Evolutionary conservation across 2,329 filamentous ascomycete species (phyloP), one percentile per base, ranked within the genome.

Genomic region (Furcasterigmium sp.): DNA sequence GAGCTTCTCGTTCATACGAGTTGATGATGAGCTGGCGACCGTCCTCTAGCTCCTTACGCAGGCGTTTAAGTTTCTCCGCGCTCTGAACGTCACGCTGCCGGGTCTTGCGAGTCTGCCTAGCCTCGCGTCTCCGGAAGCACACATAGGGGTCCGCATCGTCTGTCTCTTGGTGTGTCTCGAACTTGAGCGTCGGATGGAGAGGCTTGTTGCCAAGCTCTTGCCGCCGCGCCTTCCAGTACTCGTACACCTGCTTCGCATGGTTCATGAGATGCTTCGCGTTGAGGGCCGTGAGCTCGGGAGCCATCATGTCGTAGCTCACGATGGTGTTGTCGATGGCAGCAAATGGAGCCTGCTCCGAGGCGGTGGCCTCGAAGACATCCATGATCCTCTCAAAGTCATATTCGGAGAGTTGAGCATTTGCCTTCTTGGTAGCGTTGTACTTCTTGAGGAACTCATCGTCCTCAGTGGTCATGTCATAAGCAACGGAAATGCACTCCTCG

Each of bases 71-170:
- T 64, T 95, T 96, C 61, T 98, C 93, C 43, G 87, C 88, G 56
- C 91, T 89, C 65, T 95, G 91, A 28, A 88, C 88, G 70, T 98
- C 93, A 58, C 93, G 83, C 53, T 88, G 89, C 58, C 93, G 80
- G 29, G 93, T 98, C 70, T 97, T 98, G 55, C 93, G 86, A 39
- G 90, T 91, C 62, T 95, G 89, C 45, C 93, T 85, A 37, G 95
- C 87, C 66, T 98, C 93, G 51, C 93, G 87, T 54, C 93, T 83
- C 60, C 93, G 82, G 78, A 98, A 98, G 68, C 93, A 98, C 57
- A 98, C 91, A 68, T 95, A 98, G 39, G 93, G 93, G 66, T 98
- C 93, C 56, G 87, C 82, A 61, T 98, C 93, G 63, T 98, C 93
- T 48, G 85, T 94, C 52, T 97, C 91, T 60, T 89, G 86, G 50